Evolutionary conservation across 2,329 filamentous ascomycete genomes (phyloP), one percentile per base, ranked within the genome.

Genomic region (Colletotrichum magnum): DNA sequence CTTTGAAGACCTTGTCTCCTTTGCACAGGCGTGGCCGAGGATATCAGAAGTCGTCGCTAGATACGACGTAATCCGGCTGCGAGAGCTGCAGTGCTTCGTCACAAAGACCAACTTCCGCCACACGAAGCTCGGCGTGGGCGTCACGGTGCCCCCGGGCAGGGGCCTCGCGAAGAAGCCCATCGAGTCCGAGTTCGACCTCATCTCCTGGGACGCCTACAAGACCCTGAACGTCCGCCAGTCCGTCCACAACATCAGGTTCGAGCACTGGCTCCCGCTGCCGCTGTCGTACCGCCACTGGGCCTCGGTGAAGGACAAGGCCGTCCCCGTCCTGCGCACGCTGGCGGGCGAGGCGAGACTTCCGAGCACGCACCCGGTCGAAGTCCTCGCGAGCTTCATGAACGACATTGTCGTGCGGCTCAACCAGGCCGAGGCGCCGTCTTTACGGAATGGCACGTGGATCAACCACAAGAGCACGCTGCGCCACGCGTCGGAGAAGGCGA

Each of bases 401-500:
- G 81, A 84, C 64, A 78, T 87, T 16, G 82, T 87, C 0, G 83
- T 86, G 21, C 81, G 82, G 15, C 81, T 87, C 54, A 86, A 84
- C 70, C 68, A 78, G 13, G 76, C 57, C 12, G 58, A 68, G 36
- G 59, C 54, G 15, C 53, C 9, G 32, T 2, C 6, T 24, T 2
- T 3, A 24, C 21, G 21, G 21, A 24, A 43, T 45, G 24, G 21
- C 13, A n/a, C n/a, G 18, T 13, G 21, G 16, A 16, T 6, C 21
- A 66, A 73, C 12, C 18, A 64, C 2, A 79, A 77, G 43, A 84
- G 82, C 61, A 83, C 81, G 0, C 77, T 87, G 18, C 79, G 75
- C 0, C 82, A 86, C 54, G 83, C 83, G 0, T 87, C 84, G 0
- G 85, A 87, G 69, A 87, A 87, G 75, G 85, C 85, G 5, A 85